Evolutionary conservation across 768 basidiomycete genomes (phyloP), one percentile per base, ranked within the genome.

Genomic region (Trametes villosa): DNA sequence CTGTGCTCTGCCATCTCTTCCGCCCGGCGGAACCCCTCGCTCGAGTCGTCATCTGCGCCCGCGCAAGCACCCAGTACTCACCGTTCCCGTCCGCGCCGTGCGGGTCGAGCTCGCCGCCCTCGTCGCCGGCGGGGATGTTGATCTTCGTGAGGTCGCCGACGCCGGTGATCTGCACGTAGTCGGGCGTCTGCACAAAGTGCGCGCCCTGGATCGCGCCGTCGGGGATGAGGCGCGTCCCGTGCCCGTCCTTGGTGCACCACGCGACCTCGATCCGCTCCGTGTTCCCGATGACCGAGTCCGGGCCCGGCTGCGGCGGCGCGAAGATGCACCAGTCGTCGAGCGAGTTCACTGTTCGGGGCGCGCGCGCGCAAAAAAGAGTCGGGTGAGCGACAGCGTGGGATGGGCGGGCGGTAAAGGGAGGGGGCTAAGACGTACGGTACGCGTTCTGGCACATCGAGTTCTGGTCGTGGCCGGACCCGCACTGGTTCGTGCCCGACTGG

Each of bases 141-240:
- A 93, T 71, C 56, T 78, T 75, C 12, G 86, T 88, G 59, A 90
- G 68, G 69, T 92, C 81, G 7, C 88, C 89, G 51, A 80, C 74
- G 45, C 88, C 92, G 38, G 85, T 86, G 54, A 91, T 75, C 67
- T 89, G 89, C 33, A 91, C 78, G 70, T 85, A 92, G 70, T 87
- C 86, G n/a, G 88, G 86, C 0, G 91, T 90, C 63, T 83, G 78
- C 5, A 91, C 79, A 70, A 90, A 83, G 69, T 87, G 88, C 18
- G 83, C 87, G 51, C 86, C 86, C 1, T 75, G 78, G 66, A 91
- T 83, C n/a, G 86, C 74, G 30, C 88, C 91, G 53, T 85, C 82
- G 12, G 89, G 91, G 63, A 93, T 89, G 65, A 88, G 70, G 49
- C 85, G 85, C 15, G 83, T 81, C 30, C 88, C 89, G 48, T 84